Evolutionary conservation across 192 early-diverging fungal genomes (phyloP).

Genomic region (Hyaloraphidium curvatum): DNA sequence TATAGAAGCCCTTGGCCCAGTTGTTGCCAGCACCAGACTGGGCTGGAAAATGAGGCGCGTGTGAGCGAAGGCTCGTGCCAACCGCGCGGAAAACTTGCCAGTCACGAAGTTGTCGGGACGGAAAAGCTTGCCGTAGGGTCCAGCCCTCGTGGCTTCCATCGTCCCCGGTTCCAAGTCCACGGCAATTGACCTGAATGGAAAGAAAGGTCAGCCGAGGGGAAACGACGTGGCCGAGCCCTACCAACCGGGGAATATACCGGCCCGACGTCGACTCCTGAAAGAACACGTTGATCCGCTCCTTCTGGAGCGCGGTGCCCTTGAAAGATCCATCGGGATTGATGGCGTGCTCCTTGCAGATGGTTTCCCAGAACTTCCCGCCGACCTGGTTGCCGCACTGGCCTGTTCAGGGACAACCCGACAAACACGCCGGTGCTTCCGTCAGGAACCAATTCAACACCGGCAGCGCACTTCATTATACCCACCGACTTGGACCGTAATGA

Average conservation of each 20-base stretch:
- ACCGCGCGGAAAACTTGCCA: no score
- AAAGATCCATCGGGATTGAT: constrained; percentile 11
- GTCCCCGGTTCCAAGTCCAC: constrained; percentile 8
- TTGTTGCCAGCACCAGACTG: constrained; percentile 11
- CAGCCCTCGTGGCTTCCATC: constrained; percentile 2
- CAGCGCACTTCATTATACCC: background rate
- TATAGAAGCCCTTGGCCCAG: constrained; percentile 9
- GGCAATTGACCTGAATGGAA: constrained; percentile 1
- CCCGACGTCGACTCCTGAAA: background rate
- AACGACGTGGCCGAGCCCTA: background rate
- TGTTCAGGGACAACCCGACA: constrained; percentile 1
- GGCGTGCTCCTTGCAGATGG: constrained; percentile 4
- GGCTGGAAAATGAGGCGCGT: no score
- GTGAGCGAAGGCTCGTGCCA: no score
- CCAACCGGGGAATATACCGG: background rate
- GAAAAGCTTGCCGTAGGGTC: constrained; percentile 6
- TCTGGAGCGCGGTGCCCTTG: constrained; percentile 2
- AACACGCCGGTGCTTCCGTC: background rate
- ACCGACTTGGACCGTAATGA: constrained; percentile 15
- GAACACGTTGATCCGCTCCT: constrained; percentile 3
- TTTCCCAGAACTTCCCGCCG: constrained; percentile 6
- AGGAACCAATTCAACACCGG: background rate
- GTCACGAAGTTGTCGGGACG: constrained; percentile 10
- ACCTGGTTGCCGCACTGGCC: constrained; percentile 16
- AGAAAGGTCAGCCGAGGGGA: background rate